Percentiles rank a stretch among this genome's conserved stretches.
phyloP scores from a whole-genome alignment of 768 basidiomycete genomes.

The Tricholoma flavovirens region DNA sequence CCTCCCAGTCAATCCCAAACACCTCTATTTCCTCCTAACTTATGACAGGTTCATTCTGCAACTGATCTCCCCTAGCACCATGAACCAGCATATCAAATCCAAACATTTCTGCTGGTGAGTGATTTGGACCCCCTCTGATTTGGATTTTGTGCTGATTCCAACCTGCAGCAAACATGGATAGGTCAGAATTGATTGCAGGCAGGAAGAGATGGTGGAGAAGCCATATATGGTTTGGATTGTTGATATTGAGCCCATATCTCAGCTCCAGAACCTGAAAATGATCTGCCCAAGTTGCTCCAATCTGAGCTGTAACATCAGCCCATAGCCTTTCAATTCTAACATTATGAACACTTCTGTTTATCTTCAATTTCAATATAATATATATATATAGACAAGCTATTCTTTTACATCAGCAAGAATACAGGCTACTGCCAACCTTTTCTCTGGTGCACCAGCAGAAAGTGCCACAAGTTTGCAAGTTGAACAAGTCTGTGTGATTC shows the following conservation, averaged over 20 bases:
- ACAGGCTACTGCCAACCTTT: too few species aligned
- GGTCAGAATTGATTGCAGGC: too few species aligned
- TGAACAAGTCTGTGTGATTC: too few species aligned
- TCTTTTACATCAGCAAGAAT: too few species aligned
- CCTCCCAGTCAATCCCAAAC: too few species aligned
- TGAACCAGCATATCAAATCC: conserved; percentile 23
- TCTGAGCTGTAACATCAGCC: conserved; percentile 25
- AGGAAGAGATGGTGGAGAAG: conserved; percentile 27
- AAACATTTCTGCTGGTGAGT: conserved; percentile 28
- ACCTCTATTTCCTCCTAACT: conserved; percentile 14
- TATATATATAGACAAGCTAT: neutral
- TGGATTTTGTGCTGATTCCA: conserved; percentile 31
- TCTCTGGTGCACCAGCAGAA: too few species aligned
- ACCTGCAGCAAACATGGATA: conserved; percentile 22
- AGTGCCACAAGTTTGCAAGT: too few species aligned
- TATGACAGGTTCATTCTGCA: conserved; percentile 1
- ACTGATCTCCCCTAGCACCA: conserved; percentile 11
- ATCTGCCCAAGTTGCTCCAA: conserved; percentile 26
- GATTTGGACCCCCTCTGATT: conserved; percentile 15
- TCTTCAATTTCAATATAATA: neutral
- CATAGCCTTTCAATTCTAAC: conserved; percentile 23
- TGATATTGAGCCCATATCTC: conserved; percentile 22
- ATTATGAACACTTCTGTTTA: neutral
- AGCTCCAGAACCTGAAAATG: conserved; percentile 27
- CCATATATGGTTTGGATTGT: too few species aligned